phyloP scores from a whole-genome alignment of 306 rosid genomes.

The Citrullus colocynthis region DNA sequence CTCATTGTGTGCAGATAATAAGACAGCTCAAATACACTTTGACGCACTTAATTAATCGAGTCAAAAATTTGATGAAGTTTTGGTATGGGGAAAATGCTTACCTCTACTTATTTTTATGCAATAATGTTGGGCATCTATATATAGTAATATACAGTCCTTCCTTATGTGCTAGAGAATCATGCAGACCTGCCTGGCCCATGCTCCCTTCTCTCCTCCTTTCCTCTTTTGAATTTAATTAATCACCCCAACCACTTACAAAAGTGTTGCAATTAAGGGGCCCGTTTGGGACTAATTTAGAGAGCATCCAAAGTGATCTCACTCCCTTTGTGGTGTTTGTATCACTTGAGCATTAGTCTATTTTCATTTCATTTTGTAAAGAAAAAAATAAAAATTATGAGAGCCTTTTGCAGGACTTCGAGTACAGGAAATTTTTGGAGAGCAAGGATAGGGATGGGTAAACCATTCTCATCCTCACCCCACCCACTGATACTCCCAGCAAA shows the following conservation, averaged over 20 bases:
- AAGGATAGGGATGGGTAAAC: not conserved
- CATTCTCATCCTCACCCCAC: not conserved
- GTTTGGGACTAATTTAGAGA: not conserved
- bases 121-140: too few relatives aligned
- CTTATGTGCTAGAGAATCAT: too few relatives aligned
- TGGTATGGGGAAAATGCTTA: not conserved
- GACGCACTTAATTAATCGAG: not conserved
- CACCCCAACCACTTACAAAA: not conserved
- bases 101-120: not conserved
- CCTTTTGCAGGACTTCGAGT: not conserved
- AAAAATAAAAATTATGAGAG: too few relatives aligned
- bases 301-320: not conserved
- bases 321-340: too few relatives aligned
- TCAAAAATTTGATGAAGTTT: not conserved
- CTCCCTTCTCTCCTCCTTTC: not conserved
- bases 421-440: not conserved
- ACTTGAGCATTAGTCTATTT: too few relatives aligned
- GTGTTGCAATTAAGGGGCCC: not conserved
- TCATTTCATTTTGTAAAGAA: too few relatives aligned
- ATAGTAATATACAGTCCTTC: too few relatives aligned
- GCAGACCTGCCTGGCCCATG: too few relatives aligned
- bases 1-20: not conserved
- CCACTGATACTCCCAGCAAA: not conserved
- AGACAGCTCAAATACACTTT: not conserved
- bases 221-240: not conserved